phyloP scores from a whole-genome alignment of 2,329 filamentous ascomycete genomes.

The Pseudocercospora ulei region DNA sequence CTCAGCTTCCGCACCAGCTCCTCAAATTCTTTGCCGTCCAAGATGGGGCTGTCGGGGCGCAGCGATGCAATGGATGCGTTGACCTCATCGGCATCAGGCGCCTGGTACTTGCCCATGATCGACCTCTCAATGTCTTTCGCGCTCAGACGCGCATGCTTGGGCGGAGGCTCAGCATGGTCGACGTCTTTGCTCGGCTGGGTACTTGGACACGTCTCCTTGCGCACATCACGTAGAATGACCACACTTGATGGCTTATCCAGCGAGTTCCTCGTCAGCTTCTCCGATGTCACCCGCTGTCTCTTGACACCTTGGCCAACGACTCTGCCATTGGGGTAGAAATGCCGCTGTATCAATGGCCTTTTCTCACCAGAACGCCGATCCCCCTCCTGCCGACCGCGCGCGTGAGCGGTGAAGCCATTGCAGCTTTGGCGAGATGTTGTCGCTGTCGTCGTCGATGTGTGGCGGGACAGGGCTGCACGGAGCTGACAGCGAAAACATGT shows the following conservation, averaged over 20 bases:
- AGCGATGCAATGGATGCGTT: slow-evolving; percentile 28
- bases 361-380: not conserved
- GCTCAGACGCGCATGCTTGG: slow-evolving; percentile 15
- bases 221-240: slow-evolving; percentile 19
- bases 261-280: slow-evolving; percentile 21
- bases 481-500: slow-evolving; percentile 7
- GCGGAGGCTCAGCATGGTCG: not conserved
- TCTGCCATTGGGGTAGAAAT: slow-evolving; percentile 18
- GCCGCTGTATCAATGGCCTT: slow-evolving; percentile 8
- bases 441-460: not conserved
- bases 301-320: slow-evolving; percentile 27
- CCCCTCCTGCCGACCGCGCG: not conserved
- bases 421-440: not conserved
- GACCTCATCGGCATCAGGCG: slow-evolving; percentile 25
- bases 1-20: slow-evolving; percentile 19
- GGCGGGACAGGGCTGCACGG: not conserved
- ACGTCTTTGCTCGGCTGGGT: not conserved
- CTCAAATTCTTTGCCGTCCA: slow-evolving; percentile 23
- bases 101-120: slow-evolving; percentile 14
- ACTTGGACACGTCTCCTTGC: slow-evolving; percentile 4
- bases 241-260: slow-evolving; percentile 26
- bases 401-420: slow-evolving; percentile 3
- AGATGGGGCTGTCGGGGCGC: slow-evolving; percentile 21
- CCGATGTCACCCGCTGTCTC: slow-evolving; percentile 24
- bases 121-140: slow-evolving; percentile 23